phyloP scores from a whole-genome alignment of 2,329 filamentous ascomycete species.

The Gaeumannomyces sp. region DNA sequence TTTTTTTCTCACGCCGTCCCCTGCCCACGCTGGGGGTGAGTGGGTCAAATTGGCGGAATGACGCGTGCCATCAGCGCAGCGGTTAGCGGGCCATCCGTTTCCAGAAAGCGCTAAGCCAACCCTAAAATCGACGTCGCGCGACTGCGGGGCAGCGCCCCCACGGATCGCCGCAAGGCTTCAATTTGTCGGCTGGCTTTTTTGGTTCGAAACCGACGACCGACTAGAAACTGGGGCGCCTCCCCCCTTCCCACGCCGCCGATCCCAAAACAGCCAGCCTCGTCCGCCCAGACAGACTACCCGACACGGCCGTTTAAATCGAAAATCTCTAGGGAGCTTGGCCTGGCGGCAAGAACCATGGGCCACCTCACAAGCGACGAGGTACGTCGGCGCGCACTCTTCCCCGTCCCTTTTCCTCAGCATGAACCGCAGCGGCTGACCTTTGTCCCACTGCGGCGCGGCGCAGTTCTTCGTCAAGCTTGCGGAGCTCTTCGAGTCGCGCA shows the following conservation, averaged over 20 bases:
- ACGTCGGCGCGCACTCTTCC: background rate
- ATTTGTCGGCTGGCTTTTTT: background rate
- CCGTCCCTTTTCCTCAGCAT: background rate
- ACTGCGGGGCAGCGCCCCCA: constrained; percentile 12
- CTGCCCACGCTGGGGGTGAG: background rate
- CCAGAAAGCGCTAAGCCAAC: constrained; percentile 9
- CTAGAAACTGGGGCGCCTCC: background rate
- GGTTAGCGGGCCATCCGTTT: background rate
- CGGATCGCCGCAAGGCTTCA: background rate
- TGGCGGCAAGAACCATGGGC: constrained; percentile 20
- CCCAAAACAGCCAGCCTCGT: background rate
- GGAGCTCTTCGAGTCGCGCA: constrained; percentile 61
- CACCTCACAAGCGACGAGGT: constrained; percentile 36
- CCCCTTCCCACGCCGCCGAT: background rate
- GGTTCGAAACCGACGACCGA: background rate
- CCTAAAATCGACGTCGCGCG: constrained; percentile 15
- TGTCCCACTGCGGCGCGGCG: background rate
- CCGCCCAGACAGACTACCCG: background rate
- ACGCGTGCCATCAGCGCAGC: background rate
- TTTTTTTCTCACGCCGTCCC: background rate
- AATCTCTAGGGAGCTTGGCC: background rate
- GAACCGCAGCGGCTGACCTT: background rate
- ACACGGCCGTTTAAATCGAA: background rate
- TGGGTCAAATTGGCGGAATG: constrained; percentile 3
- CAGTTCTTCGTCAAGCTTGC: constrained; percentile 69